Conservation (phyloP, 306 rosid species). For the Sicyos baderoa region DNA sequence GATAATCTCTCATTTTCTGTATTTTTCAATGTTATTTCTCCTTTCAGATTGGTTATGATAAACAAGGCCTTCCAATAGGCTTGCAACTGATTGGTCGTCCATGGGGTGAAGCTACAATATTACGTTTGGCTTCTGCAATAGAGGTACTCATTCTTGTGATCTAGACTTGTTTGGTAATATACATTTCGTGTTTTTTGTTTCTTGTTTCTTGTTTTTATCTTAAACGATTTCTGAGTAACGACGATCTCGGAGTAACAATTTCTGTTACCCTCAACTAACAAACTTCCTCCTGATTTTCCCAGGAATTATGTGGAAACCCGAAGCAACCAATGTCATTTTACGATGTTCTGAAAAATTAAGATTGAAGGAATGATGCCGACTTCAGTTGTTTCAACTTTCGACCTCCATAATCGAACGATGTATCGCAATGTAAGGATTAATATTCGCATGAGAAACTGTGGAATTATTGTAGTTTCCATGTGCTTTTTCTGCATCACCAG, state of each 20-base stretch:
- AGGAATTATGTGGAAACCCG: constrained; percentile 49
- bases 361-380: constrained; percentile 16
- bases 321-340: constrained; percentile 51
- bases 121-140: constrained; percentile 73
- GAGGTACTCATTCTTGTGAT: constrained; percentile 45
- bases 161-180: too few relatives aligned
- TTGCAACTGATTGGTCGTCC: constrained; percentile 90
- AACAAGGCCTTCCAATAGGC: constrained; percentile 87
- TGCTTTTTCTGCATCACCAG: too few relatives aligned
- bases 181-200: too few relatives aligned
- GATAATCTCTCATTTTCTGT: not conserved
- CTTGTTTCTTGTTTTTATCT: too few relatives aligned
- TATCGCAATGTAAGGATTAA: not conserved
- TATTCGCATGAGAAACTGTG: not conserved
- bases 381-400: not conserved
- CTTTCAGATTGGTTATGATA: constrained; percentile 40
- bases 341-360: constrained; percentile 43
- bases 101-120: constrained; percentile 82
- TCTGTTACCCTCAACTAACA: not conserved
- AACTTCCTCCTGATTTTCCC: constrained; percentile 13
- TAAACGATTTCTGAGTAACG: too few relatives aligned
- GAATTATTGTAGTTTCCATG: not conserved
- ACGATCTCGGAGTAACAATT: not conserved
- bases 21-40: not conserved
- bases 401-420: not conserved